Base-by-base conservation (phyloP, 2,329 filamentous ascomycete species). In the Fusarium napiforme region DNA sequence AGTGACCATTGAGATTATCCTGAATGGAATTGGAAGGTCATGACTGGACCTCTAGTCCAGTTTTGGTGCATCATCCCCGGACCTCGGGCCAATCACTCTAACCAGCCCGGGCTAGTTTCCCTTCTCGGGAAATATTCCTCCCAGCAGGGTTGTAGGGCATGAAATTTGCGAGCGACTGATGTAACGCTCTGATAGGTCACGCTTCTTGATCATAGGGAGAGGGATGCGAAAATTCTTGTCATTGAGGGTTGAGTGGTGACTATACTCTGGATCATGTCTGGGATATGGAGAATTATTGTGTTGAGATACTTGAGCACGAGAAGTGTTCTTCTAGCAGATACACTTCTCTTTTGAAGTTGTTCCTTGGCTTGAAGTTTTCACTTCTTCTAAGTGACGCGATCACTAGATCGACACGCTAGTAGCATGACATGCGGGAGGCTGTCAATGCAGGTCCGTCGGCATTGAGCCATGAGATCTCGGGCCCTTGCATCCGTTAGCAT, bases 171-270 rank as follows among this genome's bases (percentile, higher is more conserved):
- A 11, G 26, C 32, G 15, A n/a, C 32, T 10, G 42, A 62, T 67
- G 65, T 67, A 53, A 67, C 65, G 34, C 40, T 67, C 14, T 37
- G 55, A 61, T 67, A 34, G 47, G 56, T 68, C 65, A 68, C 47
- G 47, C 55, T 30, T 18, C 30, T 34, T 42, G 57, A 47, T 68
- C 65, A 62, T 36, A 4, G 23, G 32, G 21, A 68, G 34, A 23
- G n/a, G 9, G 8, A 9, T 26, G 30, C 15, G 21, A 15, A 11
- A 11, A 49, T 43, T 36, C 21, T 14, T 37, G 55, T 52, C 64
- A 68, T 32, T 4, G 11, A 68, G 30, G 14, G 3, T 21, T 32
- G 7, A 34, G 32, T 18, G 26, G 47, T 68, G 65, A 68, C 64
- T 68, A 11, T 12, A 1, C 9, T 47, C 18, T 19, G 21, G 18